Evolutionary conservation across 2,329 filamentous ascomycete genomes (phyloP).

Genomic region (Fusarium lyarnte): DNA sequence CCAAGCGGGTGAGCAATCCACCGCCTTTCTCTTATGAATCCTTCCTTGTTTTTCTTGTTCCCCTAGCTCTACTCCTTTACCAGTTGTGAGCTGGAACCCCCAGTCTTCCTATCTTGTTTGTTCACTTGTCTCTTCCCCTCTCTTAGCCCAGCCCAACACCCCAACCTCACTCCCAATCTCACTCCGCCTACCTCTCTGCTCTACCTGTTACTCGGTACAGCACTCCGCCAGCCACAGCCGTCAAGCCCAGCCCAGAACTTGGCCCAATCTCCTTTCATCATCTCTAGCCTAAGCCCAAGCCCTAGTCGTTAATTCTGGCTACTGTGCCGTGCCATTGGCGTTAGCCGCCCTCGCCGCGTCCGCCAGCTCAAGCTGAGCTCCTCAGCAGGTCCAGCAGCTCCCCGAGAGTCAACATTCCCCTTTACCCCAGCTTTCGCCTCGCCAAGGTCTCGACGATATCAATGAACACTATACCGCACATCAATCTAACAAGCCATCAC

Average conservation of each 20-base stretch:
- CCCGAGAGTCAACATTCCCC: constrained; percentile 46
- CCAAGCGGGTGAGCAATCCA: constrained; percentile 65
- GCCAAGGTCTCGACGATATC: constrained; percentile 56
- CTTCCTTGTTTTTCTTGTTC: constrained; percentile 48
- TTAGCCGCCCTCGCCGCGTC: constrained; percentile 14
- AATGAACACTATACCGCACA: constrained; percentile 50
- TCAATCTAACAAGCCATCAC: constrained; percentile 53
- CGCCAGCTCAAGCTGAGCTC: constrained; percentile 35
- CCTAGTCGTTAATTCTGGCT: constrained; percentile 29
- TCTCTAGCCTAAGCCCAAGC: constrained; percentile 38
- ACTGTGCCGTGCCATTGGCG: constrained; percentile 27
- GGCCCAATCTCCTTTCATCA: constrained; percentile 37
- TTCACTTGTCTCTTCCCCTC: constrained; percentile 19
- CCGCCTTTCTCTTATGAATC: constrained; percentile 54
- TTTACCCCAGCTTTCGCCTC: constrained; percentile 55
- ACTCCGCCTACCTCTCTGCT: constrained; percentile 18
- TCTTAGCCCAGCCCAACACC: constrained; percentile 24
- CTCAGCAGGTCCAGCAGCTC: constrained; percentile 42
- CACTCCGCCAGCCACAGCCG: constrained; percentile 33
- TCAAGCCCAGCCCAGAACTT: constrained; percentile 28
- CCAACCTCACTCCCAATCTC: constrained; percentile 23
- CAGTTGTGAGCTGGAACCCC: constrained; percentile 28
- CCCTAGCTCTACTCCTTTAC: constrained; percentile 3
- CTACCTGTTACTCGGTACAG: constrained; percentile 12
- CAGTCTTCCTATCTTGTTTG: constrained; percentile 4